Conservation (phyloP, 1,284 basidiomycete genomes). For the Trichosporon sp. region DNA sequence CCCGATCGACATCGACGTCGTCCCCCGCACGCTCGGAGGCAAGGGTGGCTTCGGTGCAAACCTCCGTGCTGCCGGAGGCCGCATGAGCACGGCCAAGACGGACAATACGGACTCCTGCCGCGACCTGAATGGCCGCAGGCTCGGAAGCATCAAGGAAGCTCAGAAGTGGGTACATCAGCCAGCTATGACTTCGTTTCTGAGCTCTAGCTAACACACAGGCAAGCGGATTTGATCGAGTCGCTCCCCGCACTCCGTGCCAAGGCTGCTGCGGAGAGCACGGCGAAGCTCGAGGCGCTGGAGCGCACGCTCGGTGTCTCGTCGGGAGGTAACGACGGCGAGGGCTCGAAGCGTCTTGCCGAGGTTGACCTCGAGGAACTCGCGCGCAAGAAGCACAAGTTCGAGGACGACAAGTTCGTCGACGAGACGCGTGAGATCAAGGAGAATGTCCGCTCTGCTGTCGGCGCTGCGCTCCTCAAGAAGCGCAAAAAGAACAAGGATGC, state of each 20-base stretch:
- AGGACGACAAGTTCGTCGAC: slow-evolving; percentile 89
- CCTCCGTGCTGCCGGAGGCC: slow-evolving; percentile 91
- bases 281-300: slow-evolving; percentile 82
- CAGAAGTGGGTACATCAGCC: slow-evolving; percentile 66
- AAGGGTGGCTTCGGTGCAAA: slow-evolving; percentile 98
- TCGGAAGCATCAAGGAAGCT: slow-evolving; percentile 94
- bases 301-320: slow-evolving; percentile 71
- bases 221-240: slow-evolving; percentile 84
- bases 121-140: slow-evolving; percentile 83
- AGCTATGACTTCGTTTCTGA: too few species aligned
- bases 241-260: slow-evolving; percentile 81
- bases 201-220: slow-evolving; percentile 58
- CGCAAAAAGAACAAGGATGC: slow-evolving; percentile 33
- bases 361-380: slow-evolving; percentile 59
- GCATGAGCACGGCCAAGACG: slow-evolving; percentile 95
- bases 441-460: slow-evolving; percentile 86
- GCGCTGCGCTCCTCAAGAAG: slow-evolving; percentile 59
- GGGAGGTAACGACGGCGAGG: slow-evolving; percentile 29
- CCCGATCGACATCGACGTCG: slow-evolving; percentile 50
- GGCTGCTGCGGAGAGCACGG: slow-evolving; percentile 75
- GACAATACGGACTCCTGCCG: slow-evolving; percentile 94
- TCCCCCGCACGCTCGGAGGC: slow-evolving; percentile 71
- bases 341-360: slow-evolving; percentile 56
- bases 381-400: slow-evolving; percentile 82
- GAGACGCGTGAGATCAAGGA: slow-evolving; percentile 91